These are phyloP conservation scores for Nakazawaea anatomiae DNA, from an alignment of 805 yeast species.

Conservation along the genomic window DNA sequence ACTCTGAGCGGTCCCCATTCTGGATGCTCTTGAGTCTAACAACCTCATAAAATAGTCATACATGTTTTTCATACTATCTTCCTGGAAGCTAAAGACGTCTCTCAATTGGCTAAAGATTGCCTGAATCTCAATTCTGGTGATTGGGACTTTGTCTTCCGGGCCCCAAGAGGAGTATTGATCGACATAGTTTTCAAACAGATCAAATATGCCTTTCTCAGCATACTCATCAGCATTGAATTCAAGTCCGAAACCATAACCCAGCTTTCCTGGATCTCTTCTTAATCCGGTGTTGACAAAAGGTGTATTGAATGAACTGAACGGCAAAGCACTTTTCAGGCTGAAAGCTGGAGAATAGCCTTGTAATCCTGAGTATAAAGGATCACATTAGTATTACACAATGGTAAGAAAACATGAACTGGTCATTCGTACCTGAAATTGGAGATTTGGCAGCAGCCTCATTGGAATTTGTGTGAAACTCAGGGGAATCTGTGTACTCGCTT, in stretches of 20 bases:
- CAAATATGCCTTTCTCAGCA: conserved; percentile 35
- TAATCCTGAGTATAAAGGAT: not conserved
- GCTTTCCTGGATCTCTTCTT: conserved; percentile 24
- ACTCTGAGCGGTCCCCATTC: conserved; percentile 53
- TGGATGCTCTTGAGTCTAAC: conserved; percentile 63
- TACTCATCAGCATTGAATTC: conserved; percentile 27
- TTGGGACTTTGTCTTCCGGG: conserved; percentile 35
- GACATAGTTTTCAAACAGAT: conserved; percentile 34
- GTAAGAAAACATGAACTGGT: not conserved
- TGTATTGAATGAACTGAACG: conserved; percentile 38
- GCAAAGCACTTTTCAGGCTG: conserved; percentile 9
- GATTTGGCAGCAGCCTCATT: not conserved
- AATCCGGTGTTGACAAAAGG: conserved; percentile 35
- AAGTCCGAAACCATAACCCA: conserved; percentile 16
- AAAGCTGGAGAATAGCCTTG: conserved; percentile 3
- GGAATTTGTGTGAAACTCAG: conserved; percentile 3
- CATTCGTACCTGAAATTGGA: conserved; percentile 1
- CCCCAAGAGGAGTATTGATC: conserved; percentile 56
- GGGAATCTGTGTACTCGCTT: conserved; percentile 7
- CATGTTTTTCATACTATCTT: conserved; percentile 60
- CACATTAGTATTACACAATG: not conserved
- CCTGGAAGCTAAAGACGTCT: conserved; percentile 61
- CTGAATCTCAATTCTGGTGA: conserved; percentile 48
- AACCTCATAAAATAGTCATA: conserved; percentile 53
- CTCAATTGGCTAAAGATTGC: conserved; percentile 46